Conservation (phyloP, 768 basidiomycete genomes). For the Suillus cothurnatus region DNA sequence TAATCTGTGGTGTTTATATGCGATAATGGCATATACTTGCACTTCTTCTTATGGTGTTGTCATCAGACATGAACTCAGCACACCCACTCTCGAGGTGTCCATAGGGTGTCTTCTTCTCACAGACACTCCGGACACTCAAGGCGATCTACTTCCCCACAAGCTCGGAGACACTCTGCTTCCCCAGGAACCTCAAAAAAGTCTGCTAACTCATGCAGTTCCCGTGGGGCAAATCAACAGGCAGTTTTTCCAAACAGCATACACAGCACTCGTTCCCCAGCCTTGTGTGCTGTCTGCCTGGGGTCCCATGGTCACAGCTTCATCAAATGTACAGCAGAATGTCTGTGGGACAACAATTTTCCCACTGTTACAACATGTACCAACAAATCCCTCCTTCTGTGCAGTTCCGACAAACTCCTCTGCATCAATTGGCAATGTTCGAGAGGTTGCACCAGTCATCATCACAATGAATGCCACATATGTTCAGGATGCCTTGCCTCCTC, state of each 20-base stretch:
- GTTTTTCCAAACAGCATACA: neutral
- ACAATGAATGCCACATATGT: conserved; percentile 38
- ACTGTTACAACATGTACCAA: neutral
- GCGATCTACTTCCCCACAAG: no score
- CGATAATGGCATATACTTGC: no score
- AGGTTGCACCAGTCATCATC: conserved; percentile 29
- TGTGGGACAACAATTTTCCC: neutral
- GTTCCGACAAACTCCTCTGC: conserved; percentile 29
- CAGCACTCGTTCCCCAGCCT: neutral
- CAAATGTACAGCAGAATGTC: neutral
- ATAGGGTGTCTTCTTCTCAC: no score
- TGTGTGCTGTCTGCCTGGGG: neutral
- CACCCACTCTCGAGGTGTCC: no score
- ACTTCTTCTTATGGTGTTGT: no score
- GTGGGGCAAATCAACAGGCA: no score
- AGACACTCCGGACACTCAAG: no score
- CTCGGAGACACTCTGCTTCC: no score
- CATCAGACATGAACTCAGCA: no score
- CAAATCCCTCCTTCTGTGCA: neutral
- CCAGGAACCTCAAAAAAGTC: no score
- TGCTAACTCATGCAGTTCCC: no score
- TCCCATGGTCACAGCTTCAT: neutral
- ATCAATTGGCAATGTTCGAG: conserved; percentile 33
- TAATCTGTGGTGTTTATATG: no score
- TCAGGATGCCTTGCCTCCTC: conserved; percentile 39